Conservation (phyloP, 441 rosid genomes). For the Kokia cookei region DNA sequence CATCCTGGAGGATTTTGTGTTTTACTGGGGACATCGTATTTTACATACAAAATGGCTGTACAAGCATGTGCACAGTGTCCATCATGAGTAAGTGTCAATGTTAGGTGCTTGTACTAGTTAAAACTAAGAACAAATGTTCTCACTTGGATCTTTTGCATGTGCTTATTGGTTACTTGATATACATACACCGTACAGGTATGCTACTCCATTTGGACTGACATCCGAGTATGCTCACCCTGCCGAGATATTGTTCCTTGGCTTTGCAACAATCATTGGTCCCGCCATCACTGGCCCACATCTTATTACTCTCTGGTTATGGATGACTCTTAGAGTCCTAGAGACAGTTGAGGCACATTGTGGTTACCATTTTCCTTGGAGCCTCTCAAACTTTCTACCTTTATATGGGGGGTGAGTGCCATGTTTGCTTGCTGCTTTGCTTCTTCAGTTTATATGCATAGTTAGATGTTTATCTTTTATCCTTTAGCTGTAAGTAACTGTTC, state of each 20-base stretch:
- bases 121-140: neutral
- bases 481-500: neutral
- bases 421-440: neutral
- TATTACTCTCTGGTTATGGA: constrained; percentile 91
- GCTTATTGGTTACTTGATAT: constrained; percentile 7
- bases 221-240: constrained; percentile 99
- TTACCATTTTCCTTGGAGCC: constrained; percentile 99
- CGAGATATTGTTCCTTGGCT: constrained; percentile 94
- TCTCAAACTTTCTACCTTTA: constrained; percentile 78
- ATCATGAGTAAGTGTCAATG: constrained; percentile 78
- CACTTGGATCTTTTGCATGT: neutral
- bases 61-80: constrained; percentile 95
- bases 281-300: constrained; percentile 96
- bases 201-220: constrained; percentile 97
- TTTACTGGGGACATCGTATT: constrained; percentile 96
- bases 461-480: neutral
- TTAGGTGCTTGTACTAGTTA: neutral
- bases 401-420: constrained; percentile 80
- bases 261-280: constrained; percentile 93
- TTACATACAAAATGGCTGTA: constrained; percentile 92
- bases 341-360: constrained; percentile 99
- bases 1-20: constrained; percentile 91
- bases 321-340: constrained; percentile 91
- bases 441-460: neutral
- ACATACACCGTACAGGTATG: constrained; percentile 48